Base-by-base conservation (phyloP, 768 basidiomycete genomes). In the Tephrocybe sp. region DNA sequence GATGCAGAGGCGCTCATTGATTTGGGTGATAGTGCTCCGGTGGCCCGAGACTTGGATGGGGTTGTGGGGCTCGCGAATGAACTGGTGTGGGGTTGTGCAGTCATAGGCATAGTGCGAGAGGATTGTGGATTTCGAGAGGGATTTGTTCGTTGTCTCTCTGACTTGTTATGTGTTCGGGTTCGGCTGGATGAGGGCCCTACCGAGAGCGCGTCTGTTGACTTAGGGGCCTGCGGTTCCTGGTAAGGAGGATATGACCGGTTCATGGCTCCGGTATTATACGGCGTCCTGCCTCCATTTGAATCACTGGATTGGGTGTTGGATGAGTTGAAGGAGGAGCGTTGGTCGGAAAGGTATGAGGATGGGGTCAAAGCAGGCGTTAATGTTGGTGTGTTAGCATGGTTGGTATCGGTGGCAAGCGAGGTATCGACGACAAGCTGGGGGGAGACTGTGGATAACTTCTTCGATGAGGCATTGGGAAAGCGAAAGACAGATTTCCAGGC, bases 401-500 rank as follows among this genome's bases (percentile, higher is more conserved):
- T 70, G 47, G 62, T 69, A 55, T 60, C 58, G 47, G 68, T 67
- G 11, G 75, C 53, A 50, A 68, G 44, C 56, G 68, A 65, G 54
- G 82, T 78, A 66, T 88, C 80, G 50, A 84, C 69, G 41, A 78
- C 63, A 50, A 84, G 68, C 17, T 78, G 65, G 40, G 81, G 63
- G 33, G 65, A 63, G 56, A 70, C 73, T 36, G 58, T 64, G 20
- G 72, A 57, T 28, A 76, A 68, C 69, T 84, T 89, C 73, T 80
- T 85, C 43, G 81, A 80, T 7, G 86, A 85, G 26, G 76, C 67
- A 60, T 74, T 86, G 23, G 75, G 83, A 51, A 90, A 73, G 55
- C 87, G 83, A 71, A 91, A 84, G 55, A 90, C 77, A 18, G 86
- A 83, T 68, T 84, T 90, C 89, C 89, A 91, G 45, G 74, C 63